Evolutionary conservation across 78 protist genomes (phyloP).

Genomic region (Protostelium mycophagum): DNA sequence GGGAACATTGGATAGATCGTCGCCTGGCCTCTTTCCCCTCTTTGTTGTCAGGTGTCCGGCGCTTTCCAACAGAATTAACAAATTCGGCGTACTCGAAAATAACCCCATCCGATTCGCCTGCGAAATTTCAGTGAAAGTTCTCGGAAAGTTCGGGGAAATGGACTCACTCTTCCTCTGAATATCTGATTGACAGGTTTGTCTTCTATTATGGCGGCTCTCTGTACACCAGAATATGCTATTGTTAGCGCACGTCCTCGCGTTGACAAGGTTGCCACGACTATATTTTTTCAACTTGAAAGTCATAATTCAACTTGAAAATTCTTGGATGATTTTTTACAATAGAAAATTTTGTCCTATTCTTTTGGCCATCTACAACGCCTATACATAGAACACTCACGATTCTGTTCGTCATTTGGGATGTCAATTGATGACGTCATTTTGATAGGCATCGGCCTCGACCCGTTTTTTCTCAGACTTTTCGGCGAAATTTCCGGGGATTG

Average conservation of each 20-base stretch:
- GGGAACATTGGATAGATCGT: no score
- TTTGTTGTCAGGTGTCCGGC: neutral
- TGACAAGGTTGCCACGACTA: neutral
- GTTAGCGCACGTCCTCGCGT: neutral
- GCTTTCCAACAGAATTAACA: neutral
- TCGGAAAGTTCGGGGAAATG: neutral
- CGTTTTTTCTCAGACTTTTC: no score
- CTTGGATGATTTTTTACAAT: neutral
- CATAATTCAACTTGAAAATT: neutral
- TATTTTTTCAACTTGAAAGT: neutral
- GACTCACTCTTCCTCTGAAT: neutral
- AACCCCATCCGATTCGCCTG: neutral
- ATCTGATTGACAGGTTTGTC: neutral
- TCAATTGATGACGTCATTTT: no score
- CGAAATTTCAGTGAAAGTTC: neutral
- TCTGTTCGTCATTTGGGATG: no score
- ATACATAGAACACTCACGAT: no score
- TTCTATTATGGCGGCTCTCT: neutral
- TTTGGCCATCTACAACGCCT: no score
- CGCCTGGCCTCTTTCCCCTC: neutral
- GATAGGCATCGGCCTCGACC: no score
- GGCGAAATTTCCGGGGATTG: no score
- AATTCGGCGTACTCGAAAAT: neutral
- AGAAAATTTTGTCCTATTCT: no score
- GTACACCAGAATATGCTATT: neutral